Evolutionary conservation across 345 rosid species (phyloP).

Genomic region (Physaria fendleri): DNA sequence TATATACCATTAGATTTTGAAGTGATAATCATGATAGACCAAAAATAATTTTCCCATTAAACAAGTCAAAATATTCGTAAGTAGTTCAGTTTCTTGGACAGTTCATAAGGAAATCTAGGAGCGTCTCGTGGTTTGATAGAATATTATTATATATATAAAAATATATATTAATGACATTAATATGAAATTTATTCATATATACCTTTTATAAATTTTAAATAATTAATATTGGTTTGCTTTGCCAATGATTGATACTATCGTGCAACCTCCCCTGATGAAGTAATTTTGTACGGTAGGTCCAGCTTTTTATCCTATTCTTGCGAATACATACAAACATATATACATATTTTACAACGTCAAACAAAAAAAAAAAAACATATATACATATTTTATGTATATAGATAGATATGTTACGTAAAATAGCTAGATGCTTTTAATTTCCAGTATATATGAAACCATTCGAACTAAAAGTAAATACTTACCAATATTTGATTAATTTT

Average conservation of each 20-base stretch:
- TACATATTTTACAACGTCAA: not conserved
- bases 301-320: not conserved
- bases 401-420: too few species aligned
- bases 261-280: conserved; percentile 19
- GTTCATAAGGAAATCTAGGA: conserved; percentile 48
- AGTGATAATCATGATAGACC: not conserved
- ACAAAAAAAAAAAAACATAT: not conserved
- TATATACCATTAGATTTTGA: not conserved
- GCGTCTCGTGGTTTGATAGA: conserved; percentile 24
- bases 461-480: not conserved
- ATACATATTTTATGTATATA: too few species aligned
- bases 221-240: conserved; percentile 4
- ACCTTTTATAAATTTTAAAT: not conserved
- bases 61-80: conserved; percentile 20
- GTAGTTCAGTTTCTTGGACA: conserved; percentile 64
- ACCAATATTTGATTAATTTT: not conserved
- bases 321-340: too few species aligned
- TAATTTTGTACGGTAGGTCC: conserved; percentile 9
- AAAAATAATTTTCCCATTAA: not conserved
- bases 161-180: too few species aligned
- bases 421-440: not conserved
- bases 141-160: conserved; percentile 25
- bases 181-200: too few species aligned
- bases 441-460: not conserved
- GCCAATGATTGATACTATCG: conserved; percentile 31